A percentile compares a stretch with the other conserved stretches of the same genome.
Evolutionary conservation across 495 filamentous ascomycete genomes (phyloP).

Genomic region (Penicillium manginii): DNA sequence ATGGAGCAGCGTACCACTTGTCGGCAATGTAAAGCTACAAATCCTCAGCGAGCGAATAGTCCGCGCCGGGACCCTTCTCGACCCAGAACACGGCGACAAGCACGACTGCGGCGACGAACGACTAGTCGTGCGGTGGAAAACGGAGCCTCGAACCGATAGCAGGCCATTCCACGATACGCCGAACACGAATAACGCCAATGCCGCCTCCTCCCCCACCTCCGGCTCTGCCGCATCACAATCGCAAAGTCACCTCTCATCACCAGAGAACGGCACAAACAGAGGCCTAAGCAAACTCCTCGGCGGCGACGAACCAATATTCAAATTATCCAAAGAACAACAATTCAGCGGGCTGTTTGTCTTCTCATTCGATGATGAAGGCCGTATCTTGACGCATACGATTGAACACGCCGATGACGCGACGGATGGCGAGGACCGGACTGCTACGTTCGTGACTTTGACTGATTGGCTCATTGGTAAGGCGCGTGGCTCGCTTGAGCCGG

Average conservation of each 20-base stretch:
- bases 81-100: constrained; percentile 29
- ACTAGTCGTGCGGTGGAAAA: constrained; percentile 85
- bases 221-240: neutral
- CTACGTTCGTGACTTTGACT: constrained; percentile 80
- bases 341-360: constrained; percentile 84
- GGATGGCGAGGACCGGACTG: constrained; percentile 67
- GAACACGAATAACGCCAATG: neutral
- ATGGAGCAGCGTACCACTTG: constrained; percentile 87
- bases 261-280: constrained; percentile 39
- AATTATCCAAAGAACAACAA: constrained; percentile 63
- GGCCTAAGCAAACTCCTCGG: constrained; percentile 49
- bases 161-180: constrained; percentile 24
- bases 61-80: constrained; percentile 48
- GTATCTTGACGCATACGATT: constrained; percentile 85
- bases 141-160: constrained; percentile 51
- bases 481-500: constrained; percentile 50
- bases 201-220: neutral
- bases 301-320: constrained; percentile 71
- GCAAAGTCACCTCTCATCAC: constrained; percentile 22
- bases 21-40: constrained; percentile 84
- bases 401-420: constrained; percentile 81
- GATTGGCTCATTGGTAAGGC: constrained; percentile 82
- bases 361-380: constrained; percentile 89
- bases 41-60: constrained; percentile 89
- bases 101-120: constrained; percentile 65